Evolutionary conservation across 2,329 filamentous ascomycete species (phyloP).

Genomic region (Nemania abortiva): DNA sequence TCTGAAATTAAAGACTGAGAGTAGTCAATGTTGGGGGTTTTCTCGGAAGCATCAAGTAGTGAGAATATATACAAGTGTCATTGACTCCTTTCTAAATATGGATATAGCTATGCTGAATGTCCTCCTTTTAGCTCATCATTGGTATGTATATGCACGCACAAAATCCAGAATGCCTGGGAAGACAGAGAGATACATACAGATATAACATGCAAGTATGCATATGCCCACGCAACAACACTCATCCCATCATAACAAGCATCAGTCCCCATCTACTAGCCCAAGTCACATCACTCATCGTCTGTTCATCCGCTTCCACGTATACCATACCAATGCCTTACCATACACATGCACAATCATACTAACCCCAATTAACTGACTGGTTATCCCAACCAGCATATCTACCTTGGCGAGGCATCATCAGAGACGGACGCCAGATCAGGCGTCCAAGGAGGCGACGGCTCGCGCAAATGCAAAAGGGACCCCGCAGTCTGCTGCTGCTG

Average conservation of each 20-base stretch:
- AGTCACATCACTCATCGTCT: slow-evolving; percentile 2
- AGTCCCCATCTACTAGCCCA: background rate
- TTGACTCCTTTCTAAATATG: too few species aligned
- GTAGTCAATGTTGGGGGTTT: too few species aligned
- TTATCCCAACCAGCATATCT: background rate
- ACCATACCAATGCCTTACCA: background rate
- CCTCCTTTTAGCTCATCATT: too few species aligned
- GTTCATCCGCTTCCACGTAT: background rate
- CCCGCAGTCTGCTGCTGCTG: slow-evolving; percentile 1
- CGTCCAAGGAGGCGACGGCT: slow-evolving; percentile 39
- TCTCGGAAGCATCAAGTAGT: too few species aligned
- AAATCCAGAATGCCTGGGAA: too few species aligned
- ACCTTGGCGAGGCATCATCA: slow-evolving; percentile 25
- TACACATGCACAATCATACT: background rate
- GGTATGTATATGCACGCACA: too few species aligned
- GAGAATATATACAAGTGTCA: too few species aligned
- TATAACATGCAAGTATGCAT: slow-evolving; percentile 1
- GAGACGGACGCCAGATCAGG: slow-evolving; percentile 36
- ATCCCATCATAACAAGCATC: background rate
- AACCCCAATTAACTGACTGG: background rate
- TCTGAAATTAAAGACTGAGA: too few species aligned
- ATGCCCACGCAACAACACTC: background rate
- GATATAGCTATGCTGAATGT: too few species aligned
- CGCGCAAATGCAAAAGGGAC: slow-evolving; percentile 23
- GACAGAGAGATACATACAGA: background rate